Conservation (phyloP, 2,329 filamentous ascomycete species). For the Elsinoe australis region DNA sequence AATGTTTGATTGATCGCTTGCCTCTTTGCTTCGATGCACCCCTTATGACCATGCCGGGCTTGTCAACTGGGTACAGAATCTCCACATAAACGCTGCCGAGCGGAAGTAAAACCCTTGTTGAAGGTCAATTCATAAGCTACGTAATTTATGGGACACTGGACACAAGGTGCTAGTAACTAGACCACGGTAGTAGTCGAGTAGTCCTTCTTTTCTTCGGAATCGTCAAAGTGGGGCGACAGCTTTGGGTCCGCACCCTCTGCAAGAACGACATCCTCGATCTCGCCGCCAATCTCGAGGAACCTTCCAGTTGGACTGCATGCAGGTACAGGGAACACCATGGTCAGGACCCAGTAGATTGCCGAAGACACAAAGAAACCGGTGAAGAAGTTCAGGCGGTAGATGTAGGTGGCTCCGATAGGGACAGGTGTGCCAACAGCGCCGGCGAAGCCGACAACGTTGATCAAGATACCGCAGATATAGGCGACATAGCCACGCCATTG, state of each 20-base stretch:
- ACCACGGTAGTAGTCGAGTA: conserved; percentile 8
- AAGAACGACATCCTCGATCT: conserved; percentile 16
- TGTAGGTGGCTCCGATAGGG: conserved; percentile 69
- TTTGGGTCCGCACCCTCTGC: conserved; percentile 16
- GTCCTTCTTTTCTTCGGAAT: conserved; percentile 16
- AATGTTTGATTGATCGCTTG: no score
- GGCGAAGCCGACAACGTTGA: conserved; percentile 88
- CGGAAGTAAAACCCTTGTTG: no score
- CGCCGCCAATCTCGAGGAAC: conserved; percentile 66
- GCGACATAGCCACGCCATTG: conserved; percentile 78
- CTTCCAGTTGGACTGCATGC: conserved; percentile 50
- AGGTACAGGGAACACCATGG: conserved; percentile 61
- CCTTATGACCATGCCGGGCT: no score
- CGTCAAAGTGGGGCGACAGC: neutral
- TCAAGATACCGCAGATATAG: conserved; percentile 73
- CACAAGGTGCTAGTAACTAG: no score
- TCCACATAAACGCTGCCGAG: no score
- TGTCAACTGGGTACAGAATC: no score
- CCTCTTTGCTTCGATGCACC: no score
- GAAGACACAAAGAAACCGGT: conserved; percentile 67
- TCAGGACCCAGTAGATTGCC: conserved; percentile 61
- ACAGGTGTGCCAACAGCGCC: conserved; percentile 67
- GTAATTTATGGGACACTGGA: no score
- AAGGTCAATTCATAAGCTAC: no score
- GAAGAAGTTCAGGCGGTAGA: conserved; percentile 91